Conservation (phyloP, 495 filamentous ascomycete genomes). For the Lasiosphaeriaceae sp. region DNA sequence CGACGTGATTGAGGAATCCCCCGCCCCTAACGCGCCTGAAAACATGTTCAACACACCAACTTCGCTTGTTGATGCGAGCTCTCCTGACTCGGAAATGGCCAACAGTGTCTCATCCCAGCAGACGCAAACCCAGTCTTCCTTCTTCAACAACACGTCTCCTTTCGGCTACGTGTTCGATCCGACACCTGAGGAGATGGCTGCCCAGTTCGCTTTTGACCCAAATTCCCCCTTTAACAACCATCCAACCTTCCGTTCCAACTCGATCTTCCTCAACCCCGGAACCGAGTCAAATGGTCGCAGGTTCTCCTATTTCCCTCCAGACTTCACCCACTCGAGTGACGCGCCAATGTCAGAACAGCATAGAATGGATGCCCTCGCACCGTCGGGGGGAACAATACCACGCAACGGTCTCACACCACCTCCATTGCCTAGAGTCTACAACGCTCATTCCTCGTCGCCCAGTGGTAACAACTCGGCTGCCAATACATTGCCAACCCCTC, state of each 20-base stretch:
- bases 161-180: slow-evolving; percentile 52
- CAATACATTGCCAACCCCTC: slow-evolving; percentile 25
- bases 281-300: slow-evolving; percentile 45
- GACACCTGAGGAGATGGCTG: slow-evolving; percentile 35
- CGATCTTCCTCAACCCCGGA: slow-evolving; percentile 50
- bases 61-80: slow-evolving; percentile 42
- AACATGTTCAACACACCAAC: slow-evolving; percentile 61
- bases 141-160: slow-evolving; percentile 36
- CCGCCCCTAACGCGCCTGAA: slow-evolving; percentile 45
- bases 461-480: not conserved
- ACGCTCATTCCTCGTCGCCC: not conserved
- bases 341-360: slow-evolving; percentile 10
- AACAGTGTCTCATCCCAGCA: slow-evolving; percentile 19
- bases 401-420: slow-evolving; percentile 12
- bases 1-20: slow-evolving; percentile 51
- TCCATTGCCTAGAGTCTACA: not conserved
- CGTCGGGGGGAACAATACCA: slow-evolving; percentile 14
- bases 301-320: slow-evolving; percentile 53
- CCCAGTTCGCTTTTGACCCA: slow-evolving; percentile 25
- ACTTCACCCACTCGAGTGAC: slow-evolving; percentile 33
- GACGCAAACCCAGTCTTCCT: slow-evolving; percentile 10
- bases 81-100: slow-evolving; percentile 35
- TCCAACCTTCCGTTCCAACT: slow-evolving; percentile 50
- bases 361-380: slow-evolving; percentile 13
- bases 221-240: slow-evolving; percentile 32